Conservation (phyloP, 306 rosid genomes). For the Medicago arabica region DNA sequence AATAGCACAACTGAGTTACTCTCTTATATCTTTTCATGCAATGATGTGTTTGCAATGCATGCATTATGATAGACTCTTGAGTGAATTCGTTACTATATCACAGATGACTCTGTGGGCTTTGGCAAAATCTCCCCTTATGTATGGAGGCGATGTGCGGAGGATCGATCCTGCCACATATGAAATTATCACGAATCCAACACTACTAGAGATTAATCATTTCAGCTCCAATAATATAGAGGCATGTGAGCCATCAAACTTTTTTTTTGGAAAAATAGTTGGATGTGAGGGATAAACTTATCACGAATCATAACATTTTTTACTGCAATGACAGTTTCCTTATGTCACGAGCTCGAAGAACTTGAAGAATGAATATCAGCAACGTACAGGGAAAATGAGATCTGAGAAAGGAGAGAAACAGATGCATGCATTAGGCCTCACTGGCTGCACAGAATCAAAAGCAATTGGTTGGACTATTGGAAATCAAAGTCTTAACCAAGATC, state of each 20-base stretch:
- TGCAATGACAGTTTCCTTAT: constrained; percentile 72
- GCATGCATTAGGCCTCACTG: constrained; percentile 58
- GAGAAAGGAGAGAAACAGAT: constrained; percentile 37
- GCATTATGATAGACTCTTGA: constrained; percentile 8
- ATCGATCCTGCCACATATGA: constrained; percentile 56
- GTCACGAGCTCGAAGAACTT: constrained; percentile 38
- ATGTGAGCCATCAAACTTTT: constrained; percentile 36
- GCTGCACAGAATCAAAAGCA: constrained; percentile 70
- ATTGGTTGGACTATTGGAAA: constrained; percentile 73
- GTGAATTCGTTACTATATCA: constrained; percentile 26
- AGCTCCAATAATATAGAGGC: constrained; percentile 89
- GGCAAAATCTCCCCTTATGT: constrained; percentile 97
- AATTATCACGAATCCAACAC: constrained; percentile 69
- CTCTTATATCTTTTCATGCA: constrained; percentile 24
- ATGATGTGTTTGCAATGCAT: neutral
- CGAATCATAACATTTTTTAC: constrained; percentile 7
- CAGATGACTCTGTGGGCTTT: constrained; percentile 93
- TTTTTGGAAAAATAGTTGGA: constrained; percentile 15
- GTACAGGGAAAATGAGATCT: neutral
- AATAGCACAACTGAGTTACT: constrained; percentile 17
- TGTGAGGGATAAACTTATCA: constrained; percentile 22
- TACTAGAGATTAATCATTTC: constrained; percentile 75
- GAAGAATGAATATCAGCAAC: constrained; percentile 33
- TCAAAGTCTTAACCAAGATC: constrained; percentile 57
- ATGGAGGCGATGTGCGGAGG: constrained; percentile 89